Percentiles rank a stretch among this genome's conserved stretches.
phyloP scores from a whole-genome alignment of 148 eudicot species.

The Amaranthus palmeri region DNA sequence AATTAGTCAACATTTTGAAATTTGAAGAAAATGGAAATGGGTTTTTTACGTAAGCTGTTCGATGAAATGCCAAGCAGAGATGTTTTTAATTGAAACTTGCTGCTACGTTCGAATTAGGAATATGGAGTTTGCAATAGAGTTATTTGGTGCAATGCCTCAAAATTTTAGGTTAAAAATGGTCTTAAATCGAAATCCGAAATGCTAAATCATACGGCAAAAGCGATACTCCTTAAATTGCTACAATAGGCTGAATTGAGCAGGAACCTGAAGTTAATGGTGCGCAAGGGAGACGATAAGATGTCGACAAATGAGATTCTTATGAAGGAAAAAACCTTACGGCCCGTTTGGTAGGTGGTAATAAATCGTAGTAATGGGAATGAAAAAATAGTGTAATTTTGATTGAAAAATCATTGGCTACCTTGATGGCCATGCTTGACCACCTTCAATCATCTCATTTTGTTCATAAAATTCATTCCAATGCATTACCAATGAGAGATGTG shows the following conservation, averaged over 20 bases:
- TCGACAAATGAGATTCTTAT: constrained; percentile 37
- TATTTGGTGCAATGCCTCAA: constrained; percentile 25
- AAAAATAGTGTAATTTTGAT: too few relatives aligned
- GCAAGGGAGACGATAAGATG: constrained; percentile 52
- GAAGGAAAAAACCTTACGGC: constrained; percentile 38
- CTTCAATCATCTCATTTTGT: too few relatives aligned
- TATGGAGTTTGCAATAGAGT: neutral
- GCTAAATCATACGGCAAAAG: too few relatives aligned
- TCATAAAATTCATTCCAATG: too few relatives aligned
- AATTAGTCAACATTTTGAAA: constrained; percentile 44
- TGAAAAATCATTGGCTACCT: too few relatives aligned
- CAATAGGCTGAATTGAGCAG: constrained; percentile 33
- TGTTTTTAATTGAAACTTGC: constrained; percentile 60
- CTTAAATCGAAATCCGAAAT: neutral
- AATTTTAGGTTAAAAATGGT: neutral
- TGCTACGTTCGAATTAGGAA: constrained; percentile 39
- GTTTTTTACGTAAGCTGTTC: constrained; percentile 42
- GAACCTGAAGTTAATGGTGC: constrained; percentile 42
- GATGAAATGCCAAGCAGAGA: constrained; percentile 58
- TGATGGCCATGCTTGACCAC: too few relatives aligned
- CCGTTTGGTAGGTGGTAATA: neutral
- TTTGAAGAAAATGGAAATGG: constrained; percentile 28
- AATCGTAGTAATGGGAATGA: too few relatives aligned
- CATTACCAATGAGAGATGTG: too few relatives aligned
- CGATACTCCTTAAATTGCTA: too few relatives aligned